Conservation (phyloP, 176 grass and related monocot species). For the Zoysia pacifica region DNA sequence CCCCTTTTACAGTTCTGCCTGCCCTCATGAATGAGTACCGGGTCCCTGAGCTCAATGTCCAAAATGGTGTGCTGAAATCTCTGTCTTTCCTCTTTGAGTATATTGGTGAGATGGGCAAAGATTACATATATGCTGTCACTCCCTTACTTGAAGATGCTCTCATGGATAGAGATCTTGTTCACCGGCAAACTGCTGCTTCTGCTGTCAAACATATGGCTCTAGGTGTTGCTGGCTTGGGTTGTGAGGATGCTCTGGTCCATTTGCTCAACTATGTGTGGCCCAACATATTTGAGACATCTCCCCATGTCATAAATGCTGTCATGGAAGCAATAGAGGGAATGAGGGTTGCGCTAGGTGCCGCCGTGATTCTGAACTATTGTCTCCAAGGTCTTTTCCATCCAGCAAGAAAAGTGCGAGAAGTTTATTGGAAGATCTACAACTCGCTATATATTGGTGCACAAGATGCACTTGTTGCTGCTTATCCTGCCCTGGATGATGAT, state of each 20-base stretch:
- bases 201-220: constrained; percentile 96
- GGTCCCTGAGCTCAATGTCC: constrained; percentile 92
- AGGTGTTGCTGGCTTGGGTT: constrained; percentile 91
- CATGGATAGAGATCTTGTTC: constrained; percentile 96
- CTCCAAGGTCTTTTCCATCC: constrained; percentile 98
- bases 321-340: constrained; percentile 97
- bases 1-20: constrained; percentile 89
- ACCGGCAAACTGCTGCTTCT: constrained; percentile 93
- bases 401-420: constrained; percentile 92
- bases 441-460: constrained; percentile 89
- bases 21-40: constrained; percentile 96
- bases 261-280: constrained; percentile 95
- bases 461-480: constrained; percentile 86
- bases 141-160: constrained; percentile 96
- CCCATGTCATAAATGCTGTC: constrained; percentile 94
- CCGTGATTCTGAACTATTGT: constrained; percentile 91
- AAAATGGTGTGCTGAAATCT: constrained; percentile 96
- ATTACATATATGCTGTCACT: constrained; percentile 95
- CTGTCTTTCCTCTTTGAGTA: constrained; percentile 98
- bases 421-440: constrained; percentile 99
- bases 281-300: constrained; percentile 96
- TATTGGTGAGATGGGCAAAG: constrained; percentile 98
- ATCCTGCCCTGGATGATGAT: constrained; percentile 69
- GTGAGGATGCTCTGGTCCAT: constrained; percentile 98
- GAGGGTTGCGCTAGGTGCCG: constrained; percentile 88